Base-by-base conservation (phyloP, 352 stramenopile genomes). In the Phytopythium boreale region DNA sequence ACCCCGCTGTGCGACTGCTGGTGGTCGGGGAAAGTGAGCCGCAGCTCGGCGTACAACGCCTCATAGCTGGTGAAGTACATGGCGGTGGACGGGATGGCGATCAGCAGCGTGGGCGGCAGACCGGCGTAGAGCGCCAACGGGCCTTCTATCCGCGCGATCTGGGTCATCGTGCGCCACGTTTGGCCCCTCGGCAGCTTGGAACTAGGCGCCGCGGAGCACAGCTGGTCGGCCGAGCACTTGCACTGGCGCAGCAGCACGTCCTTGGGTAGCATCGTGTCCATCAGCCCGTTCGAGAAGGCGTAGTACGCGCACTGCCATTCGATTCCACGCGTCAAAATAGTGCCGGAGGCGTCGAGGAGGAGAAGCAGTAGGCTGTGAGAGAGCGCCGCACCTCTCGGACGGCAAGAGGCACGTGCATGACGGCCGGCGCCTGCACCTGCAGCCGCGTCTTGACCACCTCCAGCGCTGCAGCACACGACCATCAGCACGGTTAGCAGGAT, bases 1-100 rank as follows among this genome's bases (percentile, higher is more conserved):
- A 69, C 24, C 3, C 79, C 79, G 31, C 26, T 47, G 34, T 75
- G 68, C 22, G 73, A 75, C 26, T 75, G 68, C 27, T 43, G 27
- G 51, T 22, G 11, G 14, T 74, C 60, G 4, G 82, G 82, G 55
- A 81, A 80, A 8, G 66, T 15, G 11, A 63, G 60, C 56, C 76
- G 81, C 14, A 81, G 63, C 27, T 62, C 55, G 19, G 71, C 64
- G 19, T 84, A 64, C 12, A 96, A 62, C 56, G 87, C 62, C 59
- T 98, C 96, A 64, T 99, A 99, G 2, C 82, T 87, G 6, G 91
- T 90, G 67, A 98, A 98, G 69, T 98, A 98, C 37, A 98, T 69
- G 9, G 95, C 90, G 0, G 93, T 98, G 44, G 93, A 97, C 1
- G 96, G 95, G 15, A 98, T 79, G 1, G 89, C 89, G 67, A 97